Conservation (phyloP, 1,284 basidiomycete genomes). For the Malassezia brasiliensis region DNA sequence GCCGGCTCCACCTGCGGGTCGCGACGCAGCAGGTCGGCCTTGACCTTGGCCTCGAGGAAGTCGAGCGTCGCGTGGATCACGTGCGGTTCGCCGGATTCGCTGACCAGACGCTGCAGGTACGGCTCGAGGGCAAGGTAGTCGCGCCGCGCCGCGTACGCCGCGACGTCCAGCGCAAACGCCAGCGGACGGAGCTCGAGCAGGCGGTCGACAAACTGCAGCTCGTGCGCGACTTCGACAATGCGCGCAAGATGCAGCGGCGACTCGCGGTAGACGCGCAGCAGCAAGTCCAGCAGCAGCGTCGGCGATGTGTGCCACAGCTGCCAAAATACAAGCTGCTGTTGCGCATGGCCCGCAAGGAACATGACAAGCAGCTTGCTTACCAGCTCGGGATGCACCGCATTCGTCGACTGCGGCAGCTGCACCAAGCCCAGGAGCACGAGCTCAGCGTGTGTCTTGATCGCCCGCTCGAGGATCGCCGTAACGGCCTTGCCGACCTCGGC, state of each 20-base stretch:
- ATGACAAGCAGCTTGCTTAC: conserved; percentile 73
- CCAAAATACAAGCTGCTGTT: conserved; percentile 92
- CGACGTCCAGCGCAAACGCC: conserved; percentile 70
- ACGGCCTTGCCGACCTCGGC: conserved; percentile 26
- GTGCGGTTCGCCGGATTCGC: conserved; percentile 59
- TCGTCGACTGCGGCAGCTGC: conserved; percentile 77
- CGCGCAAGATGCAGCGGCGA: conserved; percentile 85
- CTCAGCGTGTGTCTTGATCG: conserved; percentile 67
- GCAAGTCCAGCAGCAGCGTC: conserved; percentile 70
- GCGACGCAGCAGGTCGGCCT: conserved; percentile 41
- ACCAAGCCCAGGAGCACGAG: conserved; percentile 85
- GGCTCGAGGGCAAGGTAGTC: conserved; percentile 93
- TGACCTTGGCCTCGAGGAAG: conserved; percentile 42
- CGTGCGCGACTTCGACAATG: conserved; percentile 88
- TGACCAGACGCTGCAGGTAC: conserved; percentile 78
- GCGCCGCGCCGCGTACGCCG: conserved; percentile 77
- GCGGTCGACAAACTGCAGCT: conserved; percentile 81
- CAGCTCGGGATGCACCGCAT: conserved; percentile 73
- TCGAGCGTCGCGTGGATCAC: conserved; percentile 63
- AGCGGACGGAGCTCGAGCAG: conserved; percentile 78
- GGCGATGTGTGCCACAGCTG: conserved; percentile 84
- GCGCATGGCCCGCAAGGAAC: conserved; percentile 85
- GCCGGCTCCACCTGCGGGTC: conserved; percentile 44
- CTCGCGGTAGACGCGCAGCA: conserved; percentile 83
- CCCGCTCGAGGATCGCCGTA: conserved; percentile 42